phyloP scores from a whole-genome alignment of 164 flowering plant genomes.

The Echeveria elegans region DNA sequence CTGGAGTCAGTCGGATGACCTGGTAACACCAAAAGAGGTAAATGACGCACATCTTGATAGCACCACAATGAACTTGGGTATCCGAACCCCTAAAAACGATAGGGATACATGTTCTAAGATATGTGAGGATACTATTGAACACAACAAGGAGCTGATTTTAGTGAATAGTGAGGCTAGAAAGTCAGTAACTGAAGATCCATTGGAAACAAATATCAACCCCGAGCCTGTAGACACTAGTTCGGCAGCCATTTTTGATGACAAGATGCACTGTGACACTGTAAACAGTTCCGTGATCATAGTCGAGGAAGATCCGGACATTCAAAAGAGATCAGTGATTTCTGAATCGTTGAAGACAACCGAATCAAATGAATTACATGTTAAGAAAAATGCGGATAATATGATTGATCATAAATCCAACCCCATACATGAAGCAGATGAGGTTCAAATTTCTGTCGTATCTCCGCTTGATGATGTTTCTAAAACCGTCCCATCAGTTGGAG shows the following conservation, averaged over 20 bases:
- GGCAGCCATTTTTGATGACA: slow-evolving; percentile 14
- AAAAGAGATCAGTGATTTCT: neutral
- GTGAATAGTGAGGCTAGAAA: slow-evolving; percentile 18
- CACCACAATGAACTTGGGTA: slow-evolving; percentile 24
- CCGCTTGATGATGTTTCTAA: slow-evolving; percentile 22
- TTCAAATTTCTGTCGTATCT: slow-evolving; percentile 16
- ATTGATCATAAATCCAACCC: neutral
- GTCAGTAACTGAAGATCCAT: slow-evolving; percentile 13
- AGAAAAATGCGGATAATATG: slow-evolving; percentile 14
- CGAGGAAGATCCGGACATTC: slow-evolving; percentile 22
- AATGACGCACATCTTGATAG: slow-evolving; percentile 29
- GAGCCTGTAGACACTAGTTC: slow-evolving; percentile 22
- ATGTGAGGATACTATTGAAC: slow-evolving; percentile 29
- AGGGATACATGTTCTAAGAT: slow-evolving; percentile 27
- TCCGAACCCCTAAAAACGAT: slow-evolving; percentile 35
- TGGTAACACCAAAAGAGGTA: neutral
- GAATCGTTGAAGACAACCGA: slow-evolving; percentile 8
- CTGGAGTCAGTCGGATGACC: neutral
- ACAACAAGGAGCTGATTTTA: slow-evolving; percentile 16
- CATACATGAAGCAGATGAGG: slow-evolving; percentile 5
- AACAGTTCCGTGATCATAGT: slow-evolving; percentile 22
- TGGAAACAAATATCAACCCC: slow-evolving; percentile 22
- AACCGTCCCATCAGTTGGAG: slow-evolving; percentile 17
- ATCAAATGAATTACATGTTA: slow-evolving; percentile 20
- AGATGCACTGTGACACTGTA: slow-evolving; percentile 13